phyloP scores from a whole-genome alignment of 2,329 filamentous ascomycete species.

The Gremmenia infestans region DNA sequence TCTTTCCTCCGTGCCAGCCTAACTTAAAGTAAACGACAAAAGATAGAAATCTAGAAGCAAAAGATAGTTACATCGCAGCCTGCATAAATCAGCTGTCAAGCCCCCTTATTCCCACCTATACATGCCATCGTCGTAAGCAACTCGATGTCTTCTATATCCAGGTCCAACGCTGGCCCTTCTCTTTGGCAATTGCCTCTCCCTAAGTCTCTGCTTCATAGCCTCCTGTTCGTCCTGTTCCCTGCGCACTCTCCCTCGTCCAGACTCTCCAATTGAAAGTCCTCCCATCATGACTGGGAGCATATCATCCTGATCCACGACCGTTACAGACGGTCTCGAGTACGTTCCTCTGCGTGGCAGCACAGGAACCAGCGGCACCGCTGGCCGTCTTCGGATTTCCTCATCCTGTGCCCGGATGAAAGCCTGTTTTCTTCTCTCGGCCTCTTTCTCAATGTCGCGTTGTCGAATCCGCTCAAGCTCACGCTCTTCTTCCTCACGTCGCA shows the following conservation, averaged over 20 bases:
- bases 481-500: constrained; percentile 14
- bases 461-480: neutral
- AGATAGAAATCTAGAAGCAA: neutral
- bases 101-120: constrained; percentile 32
- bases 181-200: constrained; percentile 22
- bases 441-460: neutral
- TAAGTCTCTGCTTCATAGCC: constrained; percentile 19
- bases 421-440: constrained; percentile 13
- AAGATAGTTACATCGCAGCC: neutral
- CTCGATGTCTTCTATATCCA: constrained; percentile 20
- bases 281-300: constrained; percentile 16
- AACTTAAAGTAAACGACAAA: too few species aligned
- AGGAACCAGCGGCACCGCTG: constrained; percentile 22
- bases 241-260: constrained; percentile 4
- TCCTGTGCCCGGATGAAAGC: constrained; percentile 24
- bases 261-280: constrained; percentile 6
- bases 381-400: constrained; percentile 26
- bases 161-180: constrained; percentile 22
- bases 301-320: constrained; percentile 22
- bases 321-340: constrained; percentile 19
- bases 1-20: too few species aligned
- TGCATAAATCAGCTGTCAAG: constrained; percentile 10
- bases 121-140: constrained; percentile 29
- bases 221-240: constrained; percentile 18
- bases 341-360: constrained; percentile 4